Base-by-base conservation (phyloP, 169 alveolate genomes). In the Neospora caninum region DNA sequence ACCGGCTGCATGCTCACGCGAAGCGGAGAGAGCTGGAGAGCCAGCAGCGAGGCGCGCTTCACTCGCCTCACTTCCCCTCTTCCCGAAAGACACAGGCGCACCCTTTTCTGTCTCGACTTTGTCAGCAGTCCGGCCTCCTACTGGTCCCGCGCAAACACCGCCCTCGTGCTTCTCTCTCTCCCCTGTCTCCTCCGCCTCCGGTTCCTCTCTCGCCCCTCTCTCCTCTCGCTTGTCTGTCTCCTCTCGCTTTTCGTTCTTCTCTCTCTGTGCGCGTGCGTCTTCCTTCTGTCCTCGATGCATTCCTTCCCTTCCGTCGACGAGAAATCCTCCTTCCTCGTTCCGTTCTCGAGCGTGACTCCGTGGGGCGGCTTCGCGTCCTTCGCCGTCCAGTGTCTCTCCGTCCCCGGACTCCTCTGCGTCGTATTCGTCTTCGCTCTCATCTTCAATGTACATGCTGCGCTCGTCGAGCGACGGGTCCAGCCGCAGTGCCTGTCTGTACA, bases 381-480 rank as follows among this genome's bases (percentile, higher is more conserved):
- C 7, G n/a, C 31, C 34, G 73, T 64, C 73, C 31, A 1, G 7
- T 27, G 54, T 34, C 18, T 41, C 88, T 42, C 29, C 64, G 58
- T n/a, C 67, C 54, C 67, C 18, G 39, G 29, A 70, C 80, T 86
- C 80, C 27, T 13, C 80, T 86, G 80, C 80, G n/a, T 31, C 53
- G 43, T 78, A 9, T 64, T 64, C 86, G 39, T 20, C 86, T 4
- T 78, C 86, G 45, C 86, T 78, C 20, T 78, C 86, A n/a, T 86
- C 92, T 4, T 70, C 93, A 0, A 89, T 16, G 67, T 42, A 69
- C n/a, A 89, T 38, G 53, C 49, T 29, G 9, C 93, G 39, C 49
- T 70, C 53, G 42, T 89, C 93, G 13, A 89, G 88, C n/a, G 67
- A 41, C 9, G 93, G 93, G 45, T 89, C 87, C 31, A 89, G 93